Evolutionary conservation across 2,329 filamentous ascomycete species (phyloP).

Genomic region (Sporothrix luriei): DNA sequence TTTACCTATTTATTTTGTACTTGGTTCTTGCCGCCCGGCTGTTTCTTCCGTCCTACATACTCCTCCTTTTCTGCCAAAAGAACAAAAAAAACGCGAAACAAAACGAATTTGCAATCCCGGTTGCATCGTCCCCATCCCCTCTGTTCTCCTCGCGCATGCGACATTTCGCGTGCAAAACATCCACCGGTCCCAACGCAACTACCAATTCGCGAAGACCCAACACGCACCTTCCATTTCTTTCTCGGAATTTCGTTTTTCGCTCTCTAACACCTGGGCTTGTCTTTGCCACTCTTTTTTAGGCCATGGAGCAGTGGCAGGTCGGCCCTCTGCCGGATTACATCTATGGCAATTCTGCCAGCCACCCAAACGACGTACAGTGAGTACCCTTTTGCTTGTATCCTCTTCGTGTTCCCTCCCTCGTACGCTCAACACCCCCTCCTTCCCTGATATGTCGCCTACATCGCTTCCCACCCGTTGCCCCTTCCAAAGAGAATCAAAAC

Average conservation of each 20-base stretch:
- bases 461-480: not conserved
- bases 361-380: constrained; percentile 62
- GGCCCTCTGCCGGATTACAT: constrained; percentile 63
- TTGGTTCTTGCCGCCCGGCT: constrained; percentile 4
- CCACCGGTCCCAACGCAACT: not conserved
- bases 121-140: not conserved
- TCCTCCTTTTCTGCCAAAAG: no score
- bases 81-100: constrained; percentile 2
- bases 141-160: not conserved
- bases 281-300: constrained; percentile 42
- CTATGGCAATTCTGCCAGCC: constrained; percentile 58
- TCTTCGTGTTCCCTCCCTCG: constrained; percentile 36
- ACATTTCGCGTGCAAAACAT: not conserved
- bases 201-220: not conserved
- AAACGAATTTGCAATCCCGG: not conserved
- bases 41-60: not conserved
- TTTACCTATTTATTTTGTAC: not conserved
- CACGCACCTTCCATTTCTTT: not conserved
- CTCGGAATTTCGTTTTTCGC: constrained; percentile 9
- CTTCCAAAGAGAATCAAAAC: not conserved
- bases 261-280: constrained; percentile 20
- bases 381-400: constrained; percentile 46
- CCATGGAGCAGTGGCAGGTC: constrained; percentile 65
- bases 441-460: not conserved
- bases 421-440: constrained; percentile 25